Conservation (phyloP, 345 rosid species). For the Anastatica hierochuntica region DNA sequence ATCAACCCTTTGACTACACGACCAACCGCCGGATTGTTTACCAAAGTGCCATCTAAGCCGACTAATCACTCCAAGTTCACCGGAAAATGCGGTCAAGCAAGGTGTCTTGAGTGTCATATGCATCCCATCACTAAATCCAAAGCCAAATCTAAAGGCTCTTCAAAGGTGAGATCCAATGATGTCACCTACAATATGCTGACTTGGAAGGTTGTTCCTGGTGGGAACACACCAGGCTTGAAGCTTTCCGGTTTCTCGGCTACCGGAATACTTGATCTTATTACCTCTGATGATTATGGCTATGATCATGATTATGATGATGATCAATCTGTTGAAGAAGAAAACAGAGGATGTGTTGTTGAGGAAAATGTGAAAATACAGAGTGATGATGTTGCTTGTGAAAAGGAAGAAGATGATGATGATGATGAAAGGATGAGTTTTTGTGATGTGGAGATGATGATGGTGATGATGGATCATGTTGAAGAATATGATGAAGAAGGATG, state of each 20-base stretch:
- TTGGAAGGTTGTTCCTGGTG: slow-evolving; percentile 39
- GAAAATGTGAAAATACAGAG: slow-evolving; percentile 8
- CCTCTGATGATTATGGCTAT: not conserved
- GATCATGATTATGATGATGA: slow-evolving; percentile 25
- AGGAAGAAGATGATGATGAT: slow-evolving; percentile 3
- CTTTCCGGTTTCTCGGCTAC: slow-evolving; percentile 29
- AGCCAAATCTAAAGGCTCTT: slow-evolving; percentile 25
- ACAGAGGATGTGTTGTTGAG: slow-evolving; percentile 1
- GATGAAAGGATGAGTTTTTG: slow-evolving; percentile 18
- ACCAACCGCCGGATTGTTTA: slow-evolving; percentile 32
- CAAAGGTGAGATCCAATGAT: slow-evolving; percentile 37
- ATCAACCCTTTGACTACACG: slow-evolving; percentile 34
- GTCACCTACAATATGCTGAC: slow-evolving; percentile 3
- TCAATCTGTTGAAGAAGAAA: not conserved
- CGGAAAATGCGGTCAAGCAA: slow-evolving; percentile 38
- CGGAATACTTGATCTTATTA: not conserved
- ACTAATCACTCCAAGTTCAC: slow-evolving; percentile 39
- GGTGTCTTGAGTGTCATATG: slow-evolving; percentile 37
- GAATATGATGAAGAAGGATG: slow-evolving; percentile 49
- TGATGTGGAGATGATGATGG: slow-evolving; percentile 29
- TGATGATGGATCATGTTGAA: slow-evolving; percentile 25
- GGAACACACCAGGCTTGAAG: slow-evolving; percentile 13
- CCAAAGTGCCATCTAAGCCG: slow-evolving; percentile 31
- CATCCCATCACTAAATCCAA: slow-evolving; percentile 26
- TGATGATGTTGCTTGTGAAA: not conserved